phyloP scores from a whole-genome alignment of 1,284 basidiomycete species.

The Sporisorium exsertum region DNA sequence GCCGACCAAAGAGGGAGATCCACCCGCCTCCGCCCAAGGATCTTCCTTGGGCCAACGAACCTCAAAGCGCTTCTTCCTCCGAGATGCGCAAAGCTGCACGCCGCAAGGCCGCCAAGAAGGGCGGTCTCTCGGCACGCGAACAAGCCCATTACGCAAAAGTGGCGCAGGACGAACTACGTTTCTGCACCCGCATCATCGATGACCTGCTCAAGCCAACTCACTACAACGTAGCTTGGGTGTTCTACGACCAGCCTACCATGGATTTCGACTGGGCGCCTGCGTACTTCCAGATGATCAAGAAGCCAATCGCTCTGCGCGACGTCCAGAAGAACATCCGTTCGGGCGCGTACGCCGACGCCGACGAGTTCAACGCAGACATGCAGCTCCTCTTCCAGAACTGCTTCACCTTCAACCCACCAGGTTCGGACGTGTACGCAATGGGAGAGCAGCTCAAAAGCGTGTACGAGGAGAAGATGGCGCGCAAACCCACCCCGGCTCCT shows the following conservation, averaged over 20 bases:
- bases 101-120: conserved; percentile 51
- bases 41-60: conserved; percentile 80
- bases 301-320: conserved; percentile 82
- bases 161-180: conserved; percentile 85
- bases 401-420: conserved; percentile 88
- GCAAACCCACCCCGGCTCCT: conserved; percentile 74
- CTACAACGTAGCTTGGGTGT: conserved; percentile 80
- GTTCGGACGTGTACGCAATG: conserved; percentile 82
- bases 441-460: conserved; percentile 76
- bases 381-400: conserved; percentile 94
- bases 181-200: conserved; percentile 79
- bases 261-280: conserved; percentile 83
- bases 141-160: conserved; percentile 77
- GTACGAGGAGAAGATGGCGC: conserved; percentile 91
- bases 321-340: conserved; percentile 78
- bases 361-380: conserved; percentile 89
- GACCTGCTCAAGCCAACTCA: conserved; percentile 84
- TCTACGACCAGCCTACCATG: conserved; percentile 91
- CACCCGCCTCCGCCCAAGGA: conserved; percentile 95
- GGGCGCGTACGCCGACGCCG: conserved; percentile 79
- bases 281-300: conserved; percentile 87
- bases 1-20: conserved; percentile 95
- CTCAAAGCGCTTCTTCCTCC: conserved; percentile 51
- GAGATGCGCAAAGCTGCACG: conserved; percentile 45
- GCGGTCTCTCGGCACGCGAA: conserved; percentile 57